Base-by-base conservation (phyloP, 2,329 filamentous ascomycete species). In the Akanthomyces uredinophilus region DNA sequence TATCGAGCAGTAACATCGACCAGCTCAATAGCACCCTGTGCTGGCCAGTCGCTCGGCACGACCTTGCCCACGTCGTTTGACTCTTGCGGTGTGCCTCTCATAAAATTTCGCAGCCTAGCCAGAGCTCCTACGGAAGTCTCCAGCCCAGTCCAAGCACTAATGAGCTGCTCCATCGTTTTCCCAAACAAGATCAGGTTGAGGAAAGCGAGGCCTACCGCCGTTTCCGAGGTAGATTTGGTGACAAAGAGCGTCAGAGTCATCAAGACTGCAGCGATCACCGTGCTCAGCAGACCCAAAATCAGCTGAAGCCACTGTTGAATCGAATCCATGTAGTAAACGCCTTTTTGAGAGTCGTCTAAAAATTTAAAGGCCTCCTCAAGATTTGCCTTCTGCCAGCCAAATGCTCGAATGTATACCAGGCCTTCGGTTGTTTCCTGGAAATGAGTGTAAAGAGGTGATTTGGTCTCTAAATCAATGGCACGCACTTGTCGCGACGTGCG, bases 401-500 rank as follows among this genome's bases (percentile, higher is more conserved):
- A 83, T 1, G 82, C 80, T n/a, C 82, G 76, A 44, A 83, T 78
- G 0, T 78, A 81, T 0, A 72, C 64, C 1, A 82, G 63, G 0
- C 80, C 79, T 14, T 72, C 71, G 0, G 81, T 64, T 5, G 77
- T 76, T 61, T 83, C 81, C 24, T 73, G 69, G n/a, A 76, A 72
- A 20, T 68, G 67, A 0, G 70, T 70, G 51, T 74, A 74, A 0
- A 75, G 64, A 2, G 71, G 72, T 4, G 68, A 67, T 58, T 72
- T 73, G 1, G 69, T 67, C 63, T 75, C 73, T 2, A 75, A 67
- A 29, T 75, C 72, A 11, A 75, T 61, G 7, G 70, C 58, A 4
- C 74, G 43, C 5, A 57, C 29, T 10, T 75, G 74, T 2, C 74
- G 64, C 1, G 72, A 75, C 1, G 74, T 75, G 11, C 68, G 66